Base-by-base conservation (phyloP, 2,329 filamentous ascomycete species). In the Botrytis sinoallii region DNA sequence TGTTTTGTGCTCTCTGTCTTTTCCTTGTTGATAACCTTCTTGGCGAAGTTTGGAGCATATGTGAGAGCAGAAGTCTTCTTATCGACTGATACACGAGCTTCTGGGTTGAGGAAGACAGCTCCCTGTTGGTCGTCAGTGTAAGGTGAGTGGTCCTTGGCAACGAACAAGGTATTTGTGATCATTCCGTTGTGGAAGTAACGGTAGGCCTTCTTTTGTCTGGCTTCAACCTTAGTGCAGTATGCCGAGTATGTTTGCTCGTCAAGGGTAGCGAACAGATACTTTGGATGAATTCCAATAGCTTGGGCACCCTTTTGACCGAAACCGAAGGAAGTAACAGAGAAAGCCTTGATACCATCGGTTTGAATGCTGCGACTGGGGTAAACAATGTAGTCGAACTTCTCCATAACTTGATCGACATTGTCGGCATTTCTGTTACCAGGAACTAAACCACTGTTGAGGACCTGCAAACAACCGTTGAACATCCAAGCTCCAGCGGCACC, bases 271-370 rank as follows among this genome's bases (percentile, higher is more conserved):
- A 92, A 99, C 74, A 99, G 89, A 84, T 98, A 99, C 85, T 93
- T 95, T 81, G 97, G 94, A 83, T 99, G 96, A 70, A 99, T 92
- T 87, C 95, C 96, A 80, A 99, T 97, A 61, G 93, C 95, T 84
- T 99, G 97, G 40, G 96, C 93, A 81, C 96, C 96, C 90, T 99
- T 99, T 84, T 99, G 96, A 79, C 96, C 96, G 87, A 99, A 99
- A 84, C 96, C 96, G 83, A 99, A 99, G 0, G 97, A 99, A 10
- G 97, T 99, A 77, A 99, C 94, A 1, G 94, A 97, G 88, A 99
- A 98, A 22, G 96, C 97, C 86, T 98, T 99, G 87, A 99, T 88
- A 76, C 96, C 96, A 80, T 99, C 96, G 12, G 96, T 99, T 86
- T 99, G 96, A 79, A 99, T 95, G 83, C 90, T 93, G 80, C 93